Conservation (phyloP, 306 rosid species). For the Cicer yamashitae region DNA sequence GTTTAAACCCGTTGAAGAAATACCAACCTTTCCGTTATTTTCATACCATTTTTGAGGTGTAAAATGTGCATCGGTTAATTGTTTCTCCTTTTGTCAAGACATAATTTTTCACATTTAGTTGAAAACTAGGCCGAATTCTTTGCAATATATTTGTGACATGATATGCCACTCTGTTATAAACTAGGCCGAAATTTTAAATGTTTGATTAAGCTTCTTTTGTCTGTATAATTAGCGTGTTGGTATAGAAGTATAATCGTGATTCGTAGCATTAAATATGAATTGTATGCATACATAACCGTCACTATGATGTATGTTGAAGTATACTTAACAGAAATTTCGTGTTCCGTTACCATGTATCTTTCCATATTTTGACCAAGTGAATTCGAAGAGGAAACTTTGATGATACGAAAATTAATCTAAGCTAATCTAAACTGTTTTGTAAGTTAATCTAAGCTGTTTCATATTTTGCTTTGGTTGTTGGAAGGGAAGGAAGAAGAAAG, state of each 20-base stretch:
- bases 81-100: not conserved
- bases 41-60: not conserved
- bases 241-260: not conserved
- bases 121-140: not conserved
- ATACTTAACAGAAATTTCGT: not conserved
- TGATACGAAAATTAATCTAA: too few relatives aligned
- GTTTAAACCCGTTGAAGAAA: conserved; percentile 26
- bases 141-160: not conserved
- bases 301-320: too few relatives aligned
- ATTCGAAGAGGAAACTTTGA: too few relatives aligned
- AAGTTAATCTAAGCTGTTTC: too few relatives aligned
- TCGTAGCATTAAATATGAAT: not conserved
- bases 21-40: conserved; percentile 6
- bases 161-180: not conserved
- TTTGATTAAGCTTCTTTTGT: not conserved
- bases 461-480: too few relatives aligned
- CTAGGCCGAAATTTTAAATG: not conserved
- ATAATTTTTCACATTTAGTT: not conserved
- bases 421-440: too few relatives aligned
- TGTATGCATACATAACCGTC: not conserved
- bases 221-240: not conserved
- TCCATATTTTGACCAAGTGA: too few relatives aligned
- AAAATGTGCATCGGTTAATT: not conserved
- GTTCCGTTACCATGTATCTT: not conserved
- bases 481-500: too few relatives aligned